A percentile compares a stretch with the other conserved stretches of the same genome.
phyloP scores from a whole-genome alignment of 192 early-diverging fungal species.

The Mortierella alpina region DNA sequence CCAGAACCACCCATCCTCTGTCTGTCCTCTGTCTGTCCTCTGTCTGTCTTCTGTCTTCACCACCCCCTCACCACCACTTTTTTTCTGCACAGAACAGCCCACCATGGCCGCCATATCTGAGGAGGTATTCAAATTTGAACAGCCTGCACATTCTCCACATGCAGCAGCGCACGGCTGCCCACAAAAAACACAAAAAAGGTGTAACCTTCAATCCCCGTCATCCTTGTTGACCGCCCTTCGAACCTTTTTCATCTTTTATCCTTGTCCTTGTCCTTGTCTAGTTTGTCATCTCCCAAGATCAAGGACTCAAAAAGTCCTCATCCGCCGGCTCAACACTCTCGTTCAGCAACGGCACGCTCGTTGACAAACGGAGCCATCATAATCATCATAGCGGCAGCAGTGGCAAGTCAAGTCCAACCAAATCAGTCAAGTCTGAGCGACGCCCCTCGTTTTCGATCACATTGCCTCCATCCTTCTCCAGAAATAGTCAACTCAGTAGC shows the following conservation, averaged over 20 bases:
- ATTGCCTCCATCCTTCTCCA: constrained; percentile 27
- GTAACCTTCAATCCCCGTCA: neutral
- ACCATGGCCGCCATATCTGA: constrained; percentile 26
- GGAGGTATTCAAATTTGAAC: constrained; percentile 9
- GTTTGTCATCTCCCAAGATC: neutral
- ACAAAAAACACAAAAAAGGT: neutral
- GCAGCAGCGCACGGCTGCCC: too few relatives aligned
- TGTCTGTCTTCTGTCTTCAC: neutral
- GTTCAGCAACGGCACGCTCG: neutral
- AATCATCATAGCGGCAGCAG: neutral
- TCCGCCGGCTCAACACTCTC: neutral
- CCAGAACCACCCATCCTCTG: neutral
- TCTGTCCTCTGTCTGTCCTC: neutral
- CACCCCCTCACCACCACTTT: neutral
- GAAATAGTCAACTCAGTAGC: constrained; percentile 13
- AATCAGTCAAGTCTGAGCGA: constrained; percentile 9
- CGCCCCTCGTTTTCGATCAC: constrained; percentile 46
- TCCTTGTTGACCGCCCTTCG: neutral
- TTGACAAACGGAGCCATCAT: too few relatives aligned
- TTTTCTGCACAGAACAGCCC: neutral
- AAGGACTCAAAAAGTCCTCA: neutral
- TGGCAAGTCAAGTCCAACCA: neutral
- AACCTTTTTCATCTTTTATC: too few relatives aligned
- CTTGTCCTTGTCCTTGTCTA: neutral
- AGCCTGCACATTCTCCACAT: neutral